phyloP scores from a whole-genome alignment of 2,329 filamentous ascomycete species.

The Pyrenophora tritici-repentis region DNA sequence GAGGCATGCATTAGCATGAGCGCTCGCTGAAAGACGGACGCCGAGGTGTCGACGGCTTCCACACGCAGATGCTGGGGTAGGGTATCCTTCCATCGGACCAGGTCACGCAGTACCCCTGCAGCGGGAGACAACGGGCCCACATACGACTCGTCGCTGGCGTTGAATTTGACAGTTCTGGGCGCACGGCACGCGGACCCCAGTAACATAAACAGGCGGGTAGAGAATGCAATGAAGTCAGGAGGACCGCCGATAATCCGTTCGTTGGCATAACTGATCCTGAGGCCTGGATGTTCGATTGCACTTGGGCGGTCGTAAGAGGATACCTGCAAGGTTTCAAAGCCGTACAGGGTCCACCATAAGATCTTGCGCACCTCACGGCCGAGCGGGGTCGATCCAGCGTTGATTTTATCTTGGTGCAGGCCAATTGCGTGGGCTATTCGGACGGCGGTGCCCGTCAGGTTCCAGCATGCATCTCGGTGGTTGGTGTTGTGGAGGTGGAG shows the following conservation, averaged over 20 bases:
- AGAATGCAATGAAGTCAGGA: conserved; percentile 48
- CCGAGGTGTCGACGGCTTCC: conserved; percentile 40
- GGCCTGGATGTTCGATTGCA: conserved; percentile 48
- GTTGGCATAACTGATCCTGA: conserved; percentile 44
- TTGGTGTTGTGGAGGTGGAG: conserved; percentile 54
- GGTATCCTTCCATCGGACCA: conserved; percentile 47
- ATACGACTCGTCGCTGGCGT: conserved; percentile 45
- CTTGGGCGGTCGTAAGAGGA: conserved; percentile 53
- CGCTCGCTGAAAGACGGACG: conserved; percentile 45
- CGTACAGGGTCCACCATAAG: conserved; percentile 60
- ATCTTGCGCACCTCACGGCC: conserved; percentile 54
- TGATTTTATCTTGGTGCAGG: conserved; percentile 50
- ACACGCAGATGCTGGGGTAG: conserved; percentile 47
- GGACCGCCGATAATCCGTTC: conserved; percentile 46
- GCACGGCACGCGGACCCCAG: conserved; percentile 48
- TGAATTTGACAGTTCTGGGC: conserved; percentile 39
- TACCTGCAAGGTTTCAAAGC: conserved; percentile 54
- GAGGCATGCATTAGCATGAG: conserved; percentile 48
- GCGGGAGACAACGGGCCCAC: conserved; percentile 48
- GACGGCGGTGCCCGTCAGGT: conserved; percentile 51
- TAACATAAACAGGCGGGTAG: conserved; percentile 44
- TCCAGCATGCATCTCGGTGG: conserved; percentile 53
- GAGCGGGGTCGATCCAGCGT: conserved; percentile 42
- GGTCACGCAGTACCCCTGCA: conserved; percentile 46
- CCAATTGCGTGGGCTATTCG: conserved; percentile 54